phyloP scores from a whole-genome alignment of 2,329 filamentous ascomycete genomes.

The Polytolypa hystricis region DNA sequence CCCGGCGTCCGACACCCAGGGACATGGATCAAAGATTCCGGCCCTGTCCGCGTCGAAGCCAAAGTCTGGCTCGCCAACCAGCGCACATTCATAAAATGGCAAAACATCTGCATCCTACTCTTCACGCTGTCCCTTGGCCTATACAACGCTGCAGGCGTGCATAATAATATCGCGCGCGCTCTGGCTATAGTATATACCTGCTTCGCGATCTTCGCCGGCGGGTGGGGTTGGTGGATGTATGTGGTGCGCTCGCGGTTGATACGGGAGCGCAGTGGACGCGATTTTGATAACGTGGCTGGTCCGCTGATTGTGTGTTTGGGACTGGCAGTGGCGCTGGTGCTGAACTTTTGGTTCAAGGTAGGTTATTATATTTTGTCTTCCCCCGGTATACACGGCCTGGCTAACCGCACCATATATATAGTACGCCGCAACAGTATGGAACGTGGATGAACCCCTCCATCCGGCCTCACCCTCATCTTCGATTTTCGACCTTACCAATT shows the following conservation, averaged over 20 bases:
- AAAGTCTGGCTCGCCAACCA: slow-evolving; percentile 99
- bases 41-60: slow-evolving; percentile 83
- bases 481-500: background rate
- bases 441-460: slow-evolving; percentile 1
- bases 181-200: slow-evolving; percentile 75
- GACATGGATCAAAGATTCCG: slow-evolving; percentile 87
- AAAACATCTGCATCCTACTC: slow-evolving; percentile 83
- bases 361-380: slow-evolving; percentile 4
- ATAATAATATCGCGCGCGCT: slow-evolving; percentile 60
- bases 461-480: background rate
- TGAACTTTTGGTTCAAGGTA: slow-evolving; percentile 80
- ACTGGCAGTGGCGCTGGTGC: slow-evolving; percentile 61
- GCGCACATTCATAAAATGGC: slow-evolving; percentile 97
- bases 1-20: slow-evolving; percentile 79
- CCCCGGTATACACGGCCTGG: too few species aligned
- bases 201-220: slow-evolving; percentile 71
- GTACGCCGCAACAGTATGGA: slow-evolving; percentile 20
- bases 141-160: slow-evolving; percentile 72
- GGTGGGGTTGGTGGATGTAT: slow-evolving; percentile 82
- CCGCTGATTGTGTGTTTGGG: slow-evolving; percentile 74
- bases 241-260: slow-evolving; percentile 69
- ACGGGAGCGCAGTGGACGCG: slow-evolving; percentile 70
- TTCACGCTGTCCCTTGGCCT: slow-evolving; percentile 72
- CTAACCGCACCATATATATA: slow-evolving; percentile 15
- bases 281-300: slow-evolving; percentile 82